Conservation (phyloP, 352 stramenopile species). For the Elongisporangium undulatum region DNA sequence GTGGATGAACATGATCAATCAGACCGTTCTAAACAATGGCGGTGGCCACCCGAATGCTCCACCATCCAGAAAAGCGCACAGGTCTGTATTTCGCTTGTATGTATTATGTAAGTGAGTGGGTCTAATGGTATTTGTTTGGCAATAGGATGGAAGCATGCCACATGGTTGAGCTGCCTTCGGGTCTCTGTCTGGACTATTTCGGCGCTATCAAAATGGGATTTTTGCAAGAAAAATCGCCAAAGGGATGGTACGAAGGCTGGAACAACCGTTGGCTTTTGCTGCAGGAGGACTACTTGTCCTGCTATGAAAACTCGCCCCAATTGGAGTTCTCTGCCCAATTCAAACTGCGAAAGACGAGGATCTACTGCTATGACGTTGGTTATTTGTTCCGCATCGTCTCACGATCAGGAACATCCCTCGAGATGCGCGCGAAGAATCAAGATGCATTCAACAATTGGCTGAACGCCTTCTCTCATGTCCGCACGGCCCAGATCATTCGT, state of each 20-base stretch:
- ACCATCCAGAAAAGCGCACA: slow-evolving; percentile 3
- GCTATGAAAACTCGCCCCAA: slow-evolving; percentile 77
- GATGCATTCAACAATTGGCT: slow-evolving; percentile 75
- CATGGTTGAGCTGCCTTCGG: slow-evolving; percentile 46
- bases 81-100: slow-evolving; percentile 1
- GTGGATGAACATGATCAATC: slow-evolving; percentile 63
- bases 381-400: slow-evolving; percentile 81
- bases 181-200: slow-evolving; percentile 76
- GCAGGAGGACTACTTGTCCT: slow-evolving; percentile 67
- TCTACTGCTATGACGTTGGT: slow-evolving; percentile 67
- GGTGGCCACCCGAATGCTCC: slow-evolving; percentile 15
- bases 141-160: slow-evolving; percentile 8
- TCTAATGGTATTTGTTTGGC: not conserved
- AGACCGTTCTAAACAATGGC: slow-evolving; percentile 25
- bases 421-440: slow-evolving; percentile 79
- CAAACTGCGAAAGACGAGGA: slow-evolving; percentile 52
- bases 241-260: slow-evolving; percentile 83
- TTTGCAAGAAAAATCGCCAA: slow-evolving; percentile 64
- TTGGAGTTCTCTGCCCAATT: slow-evolving; percentile 73
- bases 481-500: slow-evolving; percentile 46
- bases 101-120: not conserved
- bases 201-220: slow-evolving; percentile 70
- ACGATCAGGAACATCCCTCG: slow-evolving; percentile 53
- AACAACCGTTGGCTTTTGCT: slow-evolving; percentile 79
- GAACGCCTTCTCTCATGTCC: slow-evolving; percentile 54